These are phyloP conservation scores for Trichosanthes truncata DNA, from an alignment of 306 rosid genomes.

Conservation along the genomic window DNA sequence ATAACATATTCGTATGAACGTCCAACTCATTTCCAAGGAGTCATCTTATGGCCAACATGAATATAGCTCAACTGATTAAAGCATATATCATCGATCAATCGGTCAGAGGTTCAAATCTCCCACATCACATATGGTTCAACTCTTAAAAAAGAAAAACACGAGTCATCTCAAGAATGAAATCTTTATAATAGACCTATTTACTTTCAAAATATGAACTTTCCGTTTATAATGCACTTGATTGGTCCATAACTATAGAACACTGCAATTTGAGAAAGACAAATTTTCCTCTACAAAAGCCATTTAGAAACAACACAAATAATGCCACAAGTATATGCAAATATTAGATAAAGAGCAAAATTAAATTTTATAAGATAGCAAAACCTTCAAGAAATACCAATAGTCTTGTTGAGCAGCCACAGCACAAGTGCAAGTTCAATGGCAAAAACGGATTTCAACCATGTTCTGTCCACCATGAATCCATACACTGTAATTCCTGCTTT, in stretches of 20 bases:
- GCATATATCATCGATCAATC: too few relatives aligned
- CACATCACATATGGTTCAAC: too few relatives aligned
- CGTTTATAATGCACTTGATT: not conserved
- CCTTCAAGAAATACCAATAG: slow-evolving; percentile 34
- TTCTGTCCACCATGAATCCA: slow-evolving; percentile 80
- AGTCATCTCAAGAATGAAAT: not conserved
- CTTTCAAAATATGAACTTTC: not conserved
- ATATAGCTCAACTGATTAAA: too few relatives aligned
- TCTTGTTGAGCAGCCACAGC: slow-evolving; percentile 90
- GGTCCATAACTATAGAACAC: not conserved
- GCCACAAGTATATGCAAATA: too few relatives aligned
- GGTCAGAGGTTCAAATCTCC: too few relatives aligned
- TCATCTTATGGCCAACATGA: too few relatives aligned
- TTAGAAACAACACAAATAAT: too few relatives aligned
- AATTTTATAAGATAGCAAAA: not conserved
- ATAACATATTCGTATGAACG: too few relatives aligned
- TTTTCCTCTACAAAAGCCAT: not conserved
- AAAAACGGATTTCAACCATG: slow-evolving; percentile 84
- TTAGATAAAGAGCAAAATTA: not conserved
- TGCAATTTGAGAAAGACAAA: not conserved
- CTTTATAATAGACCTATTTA: not conserved
- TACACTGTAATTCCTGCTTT: slow-evolving; percentile 75
- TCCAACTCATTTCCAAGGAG: too few relatives aligned
- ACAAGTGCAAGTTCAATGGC: slow-evolving; percentile 65
- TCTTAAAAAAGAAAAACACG: not conserved